A percentile compares a stretch with the other conserved stretches of the same genome.
These are phyloP conservation scores for Quercus robur DNA, from an alignment of 306 rosid species.

Conservation along the genomic window DNA sequence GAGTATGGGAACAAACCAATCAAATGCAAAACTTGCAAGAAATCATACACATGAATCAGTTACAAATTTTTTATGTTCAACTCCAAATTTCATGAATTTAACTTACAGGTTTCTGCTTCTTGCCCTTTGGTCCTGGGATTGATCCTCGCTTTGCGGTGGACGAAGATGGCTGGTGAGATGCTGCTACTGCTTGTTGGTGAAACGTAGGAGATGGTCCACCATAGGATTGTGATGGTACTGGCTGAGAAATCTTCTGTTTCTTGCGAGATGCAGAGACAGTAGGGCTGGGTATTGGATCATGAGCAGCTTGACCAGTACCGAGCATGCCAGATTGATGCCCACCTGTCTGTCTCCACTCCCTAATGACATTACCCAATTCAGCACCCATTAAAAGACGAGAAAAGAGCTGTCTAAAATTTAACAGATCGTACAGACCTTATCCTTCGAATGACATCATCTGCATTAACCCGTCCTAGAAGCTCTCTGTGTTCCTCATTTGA, in stretches of 20 bases:
- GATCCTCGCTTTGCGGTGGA: conserved; percentile 72
- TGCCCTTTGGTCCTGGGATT: conserved; percentile 67
- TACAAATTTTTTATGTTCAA: background rate
- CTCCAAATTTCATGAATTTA: conserved; percentile 6
- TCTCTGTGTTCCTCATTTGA: conserved; percentile 95
- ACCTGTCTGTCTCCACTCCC: conserved; percentile 95
- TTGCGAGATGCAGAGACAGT: conserved; percentile 86
- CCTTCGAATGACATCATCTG: conserved; percentile 76
- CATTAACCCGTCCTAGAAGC: conserved; percentile 85
- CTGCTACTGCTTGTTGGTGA: conserved; percentile 58
- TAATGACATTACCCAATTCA: conserved; percentile 28
- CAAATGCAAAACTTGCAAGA: background rate
- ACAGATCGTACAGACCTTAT: conserved; percentile 58
- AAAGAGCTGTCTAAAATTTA: conserved; percentile 6
- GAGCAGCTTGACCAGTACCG: conserved; percentile 56
- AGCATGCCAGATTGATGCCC: conserved; percentile 66
- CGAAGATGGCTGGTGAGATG: conserved; percentile 85
- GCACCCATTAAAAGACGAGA: conserved; percentile 21
- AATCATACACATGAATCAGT: background rate
- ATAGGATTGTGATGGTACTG: conserved; percentile 73
- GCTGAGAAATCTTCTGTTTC: conserved; percentile 67
- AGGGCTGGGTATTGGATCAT: conserved; percentile 79
- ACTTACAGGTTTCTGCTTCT: conserved; percentile 86
- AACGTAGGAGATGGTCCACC: conserved; percentile 73
- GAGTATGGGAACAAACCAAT: background rate